phyloP scores from a whole-genome alignment of 495 filamentous ascomycete species.

The Penicillium egyptiacum region DNA sequence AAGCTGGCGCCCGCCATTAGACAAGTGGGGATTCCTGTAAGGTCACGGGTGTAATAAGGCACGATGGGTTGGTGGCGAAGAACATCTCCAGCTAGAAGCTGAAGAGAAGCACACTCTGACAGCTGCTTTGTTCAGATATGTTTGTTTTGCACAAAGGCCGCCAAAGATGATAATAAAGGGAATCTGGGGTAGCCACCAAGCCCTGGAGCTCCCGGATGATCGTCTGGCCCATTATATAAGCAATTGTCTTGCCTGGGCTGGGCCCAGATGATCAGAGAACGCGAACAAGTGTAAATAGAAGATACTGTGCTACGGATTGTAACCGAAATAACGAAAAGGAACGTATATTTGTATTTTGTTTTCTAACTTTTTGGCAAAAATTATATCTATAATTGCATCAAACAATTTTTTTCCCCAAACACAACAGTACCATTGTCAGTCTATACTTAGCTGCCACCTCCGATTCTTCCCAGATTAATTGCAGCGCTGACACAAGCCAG shows the following conservation, averaged over 20 bases:
- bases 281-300: too few species aligned
- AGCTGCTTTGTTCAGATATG: background rate
- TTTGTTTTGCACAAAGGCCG: background rate
- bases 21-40: constrained; percentile 2
- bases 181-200: constrained; percentile 4
- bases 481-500: constrained; percentile 69
- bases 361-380: background rate
- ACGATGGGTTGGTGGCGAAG: background rate
- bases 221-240: background rate
- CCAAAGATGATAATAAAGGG: background rate
- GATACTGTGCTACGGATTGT: background rate
- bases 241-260: background rate
- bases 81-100: constrained; percentile 12
- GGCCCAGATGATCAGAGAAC: too few species aligned
- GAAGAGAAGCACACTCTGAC: background rate
- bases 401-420: too few species aligned
- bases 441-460: constrained; percentile 4
- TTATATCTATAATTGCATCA: background rate
- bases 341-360: background rate
- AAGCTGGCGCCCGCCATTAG: constrained; percentile 22
- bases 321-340: background rate
- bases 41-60: background rate
- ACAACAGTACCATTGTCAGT: constrained; percentile 6
- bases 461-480: constrained; percentile 61
- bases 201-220: background rate